Evolutionary conservation across 169 alveolate genomes (phyloP).

Genomic region (Plasmodium coatneyi): DNA sequence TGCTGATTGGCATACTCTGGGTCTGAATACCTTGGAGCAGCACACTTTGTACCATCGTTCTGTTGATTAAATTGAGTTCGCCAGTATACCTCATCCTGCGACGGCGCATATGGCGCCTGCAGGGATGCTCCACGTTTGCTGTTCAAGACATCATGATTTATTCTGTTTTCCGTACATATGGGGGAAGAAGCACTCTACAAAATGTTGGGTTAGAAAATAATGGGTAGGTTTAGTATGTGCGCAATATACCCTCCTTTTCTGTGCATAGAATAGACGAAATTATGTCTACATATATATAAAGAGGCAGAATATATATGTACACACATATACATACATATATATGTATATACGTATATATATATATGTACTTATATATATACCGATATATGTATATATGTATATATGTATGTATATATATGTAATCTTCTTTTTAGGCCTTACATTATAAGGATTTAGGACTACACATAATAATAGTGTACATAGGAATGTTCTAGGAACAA

Average conservation of each 20-base stretch:
- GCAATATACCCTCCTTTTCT: background rate
- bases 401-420: too few relatives aligned
- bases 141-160: background rate
- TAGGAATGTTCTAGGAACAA: background rate
- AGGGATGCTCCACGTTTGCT: background rate
- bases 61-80: too few relatives aligned
- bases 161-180: background rate
- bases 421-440: background rate
- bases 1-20: too few relatives aligned
- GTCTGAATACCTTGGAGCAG: too few relatives aligned
- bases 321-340: too few relatives aligned
- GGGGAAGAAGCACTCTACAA: background rate
- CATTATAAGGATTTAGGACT: background rate
- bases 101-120: background rate
- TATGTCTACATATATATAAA: background rate
- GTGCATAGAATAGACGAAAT: background rate
- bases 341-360: background rate
- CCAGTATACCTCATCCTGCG: background rate
- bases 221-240: background rate
- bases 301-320: too few relatives aligned
- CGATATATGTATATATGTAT: too few relatives aligned
- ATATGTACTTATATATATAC: too few relatives aligned
- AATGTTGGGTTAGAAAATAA: background rate
- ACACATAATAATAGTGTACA: background rate
- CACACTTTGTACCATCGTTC: too few relatives aligned